These are phyloP conservation scores for Citrus hindsii DNA, from an alignment of 345 rosid genomes.

Conservation along the genomic window DNA sequence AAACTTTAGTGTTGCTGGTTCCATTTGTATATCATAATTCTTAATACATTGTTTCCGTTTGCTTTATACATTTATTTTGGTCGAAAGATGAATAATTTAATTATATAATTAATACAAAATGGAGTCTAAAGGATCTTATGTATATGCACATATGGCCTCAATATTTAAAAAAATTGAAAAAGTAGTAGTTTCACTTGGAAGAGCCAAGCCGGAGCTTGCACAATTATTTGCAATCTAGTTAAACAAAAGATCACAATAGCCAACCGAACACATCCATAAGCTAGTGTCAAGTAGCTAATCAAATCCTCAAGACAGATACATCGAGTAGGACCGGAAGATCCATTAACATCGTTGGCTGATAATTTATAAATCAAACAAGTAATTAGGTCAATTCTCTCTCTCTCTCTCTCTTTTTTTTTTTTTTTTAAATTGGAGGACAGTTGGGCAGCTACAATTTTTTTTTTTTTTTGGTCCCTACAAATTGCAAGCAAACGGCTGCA, in stretches of 20 bases:
- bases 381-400: neutral
- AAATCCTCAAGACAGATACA: neutral
- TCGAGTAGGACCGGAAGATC: neutral
- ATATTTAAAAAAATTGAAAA: no score
- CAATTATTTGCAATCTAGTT: no score
- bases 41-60: no score
- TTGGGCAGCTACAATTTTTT: conserved; percentile 1
- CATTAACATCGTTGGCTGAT: neutral
- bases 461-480: neutral
- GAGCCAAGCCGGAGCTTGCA: neutral
- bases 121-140: no score
- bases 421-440: neutral
- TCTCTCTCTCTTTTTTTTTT: no score
- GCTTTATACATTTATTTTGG: no score
- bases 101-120: no score
- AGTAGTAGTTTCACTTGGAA: neutral
- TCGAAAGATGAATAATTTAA: no score
- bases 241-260: neutral
- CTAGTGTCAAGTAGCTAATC: neutral
- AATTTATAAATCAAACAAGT: neutral
- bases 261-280: neutral
- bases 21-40: no score
- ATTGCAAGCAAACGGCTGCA: conserved; percentile 14
- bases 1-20: no score
- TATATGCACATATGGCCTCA: no score